These are phyloP conservation scores for Geranium rotundifolium DNA, from an alignment of 345 rosid species.

Conservation along the genomic window DNA sequence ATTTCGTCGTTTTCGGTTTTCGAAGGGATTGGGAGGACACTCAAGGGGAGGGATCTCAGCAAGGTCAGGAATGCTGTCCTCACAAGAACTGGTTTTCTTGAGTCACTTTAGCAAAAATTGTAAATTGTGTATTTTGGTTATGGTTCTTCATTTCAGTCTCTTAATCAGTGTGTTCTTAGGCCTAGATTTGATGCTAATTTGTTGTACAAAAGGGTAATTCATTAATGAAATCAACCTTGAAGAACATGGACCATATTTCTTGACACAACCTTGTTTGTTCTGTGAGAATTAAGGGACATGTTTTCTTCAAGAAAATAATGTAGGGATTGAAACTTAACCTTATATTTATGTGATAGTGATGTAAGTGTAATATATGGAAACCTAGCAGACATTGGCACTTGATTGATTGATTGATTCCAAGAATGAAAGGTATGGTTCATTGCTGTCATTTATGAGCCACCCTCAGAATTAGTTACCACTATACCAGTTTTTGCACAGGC, in stretches of 20 bases:
- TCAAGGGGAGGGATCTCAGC: slow-evolving; percentile 79
- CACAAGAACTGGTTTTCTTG: slow-evolving; percentile 79
- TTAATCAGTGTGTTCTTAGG: neutral
- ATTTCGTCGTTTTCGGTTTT: slow-evolving; percentile 61
- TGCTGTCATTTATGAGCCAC: neutral
- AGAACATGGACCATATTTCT: too few relatives aligned
- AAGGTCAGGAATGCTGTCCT: slow-evolving; percentile 66
- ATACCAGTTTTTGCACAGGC: neutral
- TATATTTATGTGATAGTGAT: too few relatives aligned
- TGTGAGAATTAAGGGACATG: too few relatives aligned
- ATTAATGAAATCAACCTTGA: too few relatives aligned
- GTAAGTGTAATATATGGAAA: too few relatives aligned
- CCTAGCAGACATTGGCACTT: too few relatives aligned
- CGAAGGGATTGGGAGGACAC: slow-evolving; percentile 78
- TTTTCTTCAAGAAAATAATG: too few relatives aligned
- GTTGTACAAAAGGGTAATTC: slow-evolving; percentile 4
- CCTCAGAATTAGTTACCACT: neutral
- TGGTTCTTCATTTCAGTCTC: neutral
- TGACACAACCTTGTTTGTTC: too few relatives aligned
- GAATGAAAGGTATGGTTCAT: too few relatives aligned
- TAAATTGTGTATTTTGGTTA: neutral
- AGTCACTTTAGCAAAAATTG: slow-evolving; percentile 12
- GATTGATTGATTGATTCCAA: too few relatives aligned
- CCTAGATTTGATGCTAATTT: neutral
- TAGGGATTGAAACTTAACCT: too few relatives aligned